Evolutionary conservation across 495 filamentous ascomycete species (phyloP).

Genomic region (Penicillium maclennaniae): DNA sequence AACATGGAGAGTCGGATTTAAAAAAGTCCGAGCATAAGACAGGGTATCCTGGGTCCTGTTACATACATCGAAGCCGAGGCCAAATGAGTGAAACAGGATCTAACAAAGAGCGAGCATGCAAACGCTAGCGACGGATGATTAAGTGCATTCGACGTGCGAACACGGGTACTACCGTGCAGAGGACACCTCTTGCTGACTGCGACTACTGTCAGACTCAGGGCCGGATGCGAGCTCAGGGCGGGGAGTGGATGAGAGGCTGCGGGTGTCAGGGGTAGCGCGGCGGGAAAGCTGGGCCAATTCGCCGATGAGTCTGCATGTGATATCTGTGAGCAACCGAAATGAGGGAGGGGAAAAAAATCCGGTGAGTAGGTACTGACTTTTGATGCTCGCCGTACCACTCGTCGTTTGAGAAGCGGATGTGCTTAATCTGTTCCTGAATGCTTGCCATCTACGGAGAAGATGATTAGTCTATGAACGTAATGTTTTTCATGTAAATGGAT

Average conservation of each 20-base stretch:
- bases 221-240: slow-evolving; percentile 21
- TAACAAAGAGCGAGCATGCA: slow-evolving; percentile 23
- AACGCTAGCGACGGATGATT: neutral
- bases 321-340: neutral
- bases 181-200: slow-evolving; percentile 6
- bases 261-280: slow-evolving; percentile 30
- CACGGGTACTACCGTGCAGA: slow-evolving; percentile 7
- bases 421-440: slow-evolving; percentile 51
- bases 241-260: slow-evolving; percentile 34
- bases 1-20: slow-evolving; percentile 13
- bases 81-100: slow-evolving; percentile 26
- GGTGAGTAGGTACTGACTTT: slow-evolving; percentile 27
- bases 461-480: slow-evolving; percentile 22
- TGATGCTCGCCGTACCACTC: slow-evolving; percentile 46
- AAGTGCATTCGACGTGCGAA: neutral
- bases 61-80: slow-evolving; percentile 36
- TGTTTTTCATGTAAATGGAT: slow-evolving; percentile 32
- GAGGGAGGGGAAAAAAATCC: neutral
- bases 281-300: slow-evolving; percentile 41
- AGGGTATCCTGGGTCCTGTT: slow-evolving; percentile 45
- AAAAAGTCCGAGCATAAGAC: slow-evolving; percentile 12
- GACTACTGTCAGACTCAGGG: slow-evolving; percentile 20
- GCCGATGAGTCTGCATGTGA: slow-evolving; percentile 35
- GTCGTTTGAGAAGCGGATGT: slow-evolving; percentile 42
- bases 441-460: slow-evolving; percentile 42